phyloP scores from a whole-genome alignment of 2,329 filamentous ascomycete genomes.

The Dothistroma septosporum region DNA sequence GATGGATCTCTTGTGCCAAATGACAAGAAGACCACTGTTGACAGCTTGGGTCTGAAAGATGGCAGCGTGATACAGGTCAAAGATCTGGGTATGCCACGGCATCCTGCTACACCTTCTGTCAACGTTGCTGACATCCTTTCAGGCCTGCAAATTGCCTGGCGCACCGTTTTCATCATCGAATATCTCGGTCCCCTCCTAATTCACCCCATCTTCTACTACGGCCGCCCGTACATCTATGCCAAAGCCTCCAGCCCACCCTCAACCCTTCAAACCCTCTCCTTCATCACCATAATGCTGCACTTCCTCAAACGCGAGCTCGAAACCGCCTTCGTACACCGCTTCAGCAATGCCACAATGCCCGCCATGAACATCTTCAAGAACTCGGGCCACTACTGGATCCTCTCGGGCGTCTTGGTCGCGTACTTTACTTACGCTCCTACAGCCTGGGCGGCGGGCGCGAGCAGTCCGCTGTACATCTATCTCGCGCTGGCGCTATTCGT shows the following conservation, averaged over 20 bases:
- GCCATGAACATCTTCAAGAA: constrained; percentile 89
- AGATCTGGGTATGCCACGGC: constrained; percentile 67
- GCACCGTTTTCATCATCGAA: constrained; percentile 90
- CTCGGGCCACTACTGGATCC: constrained; percentile 86
- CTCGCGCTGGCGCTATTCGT: constrained; percentile 67
- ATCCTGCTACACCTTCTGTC: not conserved
- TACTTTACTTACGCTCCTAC: constrained; percentile 79
- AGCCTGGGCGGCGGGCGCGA: constrained; percentile 54
- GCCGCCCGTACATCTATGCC: constrained; percentile 69
- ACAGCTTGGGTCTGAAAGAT: constrained; percentile 54
- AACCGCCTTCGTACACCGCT: constrained; percentile 91
- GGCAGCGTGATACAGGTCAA: constrained; percentile 74
- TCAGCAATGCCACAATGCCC: constrained; percentile 93
- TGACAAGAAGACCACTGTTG: constrained; percentile 48
- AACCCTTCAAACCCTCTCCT: constrained; percentile 66
- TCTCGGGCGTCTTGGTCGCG: constrained; percentile 75
- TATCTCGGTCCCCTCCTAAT: constrained; percentile 89
- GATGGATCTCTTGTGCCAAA: constrained; percentile 58
- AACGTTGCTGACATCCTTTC: constrained; percentile 4
- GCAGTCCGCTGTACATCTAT: constrained; percentile 56
- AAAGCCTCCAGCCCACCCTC: constrained; percentile 49
- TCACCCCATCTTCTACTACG: constrained; percentile 67
- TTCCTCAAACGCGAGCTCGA: constrained; percentile 95
- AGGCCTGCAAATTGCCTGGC: constrained; percentile 90
- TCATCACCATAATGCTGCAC: constrained; percentile 71